phyloP scores from a whole-genome alignment of 805 yeast species.

The Candida coquimbonensis region DNA sequence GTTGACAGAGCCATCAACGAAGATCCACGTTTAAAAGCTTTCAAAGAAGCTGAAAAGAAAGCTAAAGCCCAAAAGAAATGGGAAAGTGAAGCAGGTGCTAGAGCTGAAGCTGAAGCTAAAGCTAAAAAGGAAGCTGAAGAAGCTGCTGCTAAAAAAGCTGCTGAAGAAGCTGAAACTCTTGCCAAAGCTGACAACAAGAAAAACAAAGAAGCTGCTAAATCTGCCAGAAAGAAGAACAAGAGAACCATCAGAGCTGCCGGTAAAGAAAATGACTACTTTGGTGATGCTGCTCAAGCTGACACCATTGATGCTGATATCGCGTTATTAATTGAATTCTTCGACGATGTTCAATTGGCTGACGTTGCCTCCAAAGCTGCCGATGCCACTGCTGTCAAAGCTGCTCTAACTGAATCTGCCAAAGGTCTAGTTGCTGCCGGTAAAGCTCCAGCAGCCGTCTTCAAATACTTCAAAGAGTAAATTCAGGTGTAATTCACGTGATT shows the following conservation, averaged over 20 bases:
- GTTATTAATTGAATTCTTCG: conserved; percentile 68
- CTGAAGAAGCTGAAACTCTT: conserved; percentile 57
- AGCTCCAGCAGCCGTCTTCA: conserved; percentile 43
- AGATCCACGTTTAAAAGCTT: conserved; percentile 91
- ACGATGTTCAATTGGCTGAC: conserved; percentile 70
- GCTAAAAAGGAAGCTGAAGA: conserved; percentile 86
- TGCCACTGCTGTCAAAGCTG: conserved; percentile 50
- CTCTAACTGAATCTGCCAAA: conserved; percentile 48
- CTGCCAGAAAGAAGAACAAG: conserved; percentile 92
- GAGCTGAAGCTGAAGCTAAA: conserved; percentile 93
- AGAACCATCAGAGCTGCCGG: conserved; percentile 75
- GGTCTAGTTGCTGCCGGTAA: conserved; percentile 48
- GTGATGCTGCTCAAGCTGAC: conserved; percentile 62
- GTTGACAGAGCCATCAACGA: conserved; percentile 83
- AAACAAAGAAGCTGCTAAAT: conserved; percentile 89
- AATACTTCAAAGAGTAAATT: conserved; percentile 32
- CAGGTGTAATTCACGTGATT: neutral
- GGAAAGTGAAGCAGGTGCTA: conserved; percentile 97
- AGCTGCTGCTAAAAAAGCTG: conserved; percentile 72
- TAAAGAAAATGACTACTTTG: conserved; percentile 81
- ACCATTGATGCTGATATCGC: conserved; percentile 75
- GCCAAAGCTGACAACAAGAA: conserved; percentile 80
- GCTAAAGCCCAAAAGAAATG: conserved; percentile 93
- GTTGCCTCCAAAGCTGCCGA: conserved; percentile 63
- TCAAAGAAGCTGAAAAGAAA: conserved; percentile 90